Base-by-base conservation (phyloP, 2,329 filamentous ascomycete species). In the Exophiala oligosperma region DNA sequence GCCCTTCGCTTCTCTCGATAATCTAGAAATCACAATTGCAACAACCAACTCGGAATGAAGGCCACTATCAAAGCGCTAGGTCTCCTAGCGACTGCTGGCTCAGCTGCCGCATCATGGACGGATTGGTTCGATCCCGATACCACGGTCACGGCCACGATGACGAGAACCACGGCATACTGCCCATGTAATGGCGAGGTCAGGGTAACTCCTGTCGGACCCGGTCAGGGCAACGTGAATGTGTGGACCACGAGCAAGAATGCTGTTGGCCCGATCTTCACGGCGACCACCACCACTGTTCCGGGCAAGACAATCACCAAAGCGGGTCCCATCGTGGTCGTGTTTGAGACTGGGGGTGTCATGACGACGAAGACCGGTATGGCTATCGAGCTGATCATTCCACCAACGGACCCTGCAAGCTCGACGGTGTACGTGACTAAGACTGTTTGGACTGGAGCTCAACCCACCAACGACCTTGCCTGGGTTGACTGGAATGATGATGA, bases 321-420 rank as follows among this genome's bases (percentile, higher is more conserved):
- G 24, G 54, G 77, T 71, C 26, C 82, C 74, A 40, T 79, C 74
- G 57, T 71, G 83, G 81, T 69, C 86, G 82, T 69, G 74, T 72
- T 68, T 35, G 46, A 43, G 8, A 61, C 55, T 14, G 52, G 47
- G 28, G 59, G 51, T 12, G 46, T 49, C 21, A 43, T 56, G 47
- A 58, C 52, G 5, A 61, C 59, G 29, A 61, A 61, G 49, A 61
- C 59, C 26, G 59, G 59, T 23, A 55, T 61, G 9, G 56, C 35
- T 11, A 52, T 61, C 46, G 59, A 58, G 44, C 43, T 61, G 47
- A 52, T 48, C 46, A 29, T 29, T 48, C 55, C 2, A 55, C 52
- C 41, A 32, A 46, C 7, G 51, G 56, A 29, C 24, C n/a, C 23
- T 17, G 46, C 7, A 29, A n/a, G 24, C 12, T 26, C 24, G 17